phyloP scores from a whole-genome alignment of 345 rosid species.

The Dimocarpus longan region DNA sequence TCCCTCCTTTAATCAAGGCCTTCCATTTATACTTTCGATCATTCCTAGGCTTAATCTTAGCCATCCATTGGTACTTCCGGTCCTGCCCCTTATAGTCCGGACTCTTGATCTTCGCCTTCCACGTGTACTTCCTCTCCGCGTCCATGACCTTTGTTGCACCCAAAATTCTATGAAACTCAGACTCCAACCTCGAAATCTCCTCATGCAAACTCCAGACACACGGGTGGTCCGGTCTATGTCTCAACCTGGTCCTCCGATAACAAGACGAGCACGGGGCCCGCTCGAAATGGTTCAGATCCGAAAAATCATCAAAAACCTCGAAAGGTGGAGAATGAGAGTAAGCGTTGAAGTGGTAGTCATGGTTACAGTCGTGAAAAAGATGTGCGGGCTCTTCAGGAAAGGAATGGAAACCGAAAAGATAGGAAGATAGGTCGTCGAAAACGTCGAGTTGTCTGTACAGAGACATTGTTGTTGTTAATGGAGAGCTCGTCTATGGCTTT shows the following conservation, averaged over 20 bases:
- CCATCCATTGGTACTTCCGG: slow-evolving; percentile 12
- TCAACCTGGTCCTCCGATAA: neutral
- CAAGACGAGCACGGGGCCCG: neutral
- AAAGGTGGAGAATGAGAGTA: neutral
- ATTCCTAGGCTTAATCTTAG: neutral
- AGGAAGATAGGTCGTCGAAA: neutral
- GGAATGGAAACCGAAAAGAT: neutral
- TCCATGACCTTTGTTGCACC: neutral
- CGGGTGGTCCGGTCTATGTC: neutral
- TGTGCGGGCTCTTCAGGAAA: neutral
- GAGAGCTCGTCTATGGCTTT: neutral
- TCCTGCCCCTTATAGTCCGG: neutral
- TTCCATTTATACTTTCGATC: neutral
- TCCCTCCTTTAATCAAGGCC: neutral
- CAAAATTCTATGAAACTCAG: neutral
- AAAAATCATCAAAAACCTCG: neutral
- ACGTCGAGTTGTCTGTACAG: neutral
- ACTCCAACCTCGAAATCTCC: slow-evolving; percentile 3
- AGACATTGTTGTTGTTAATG: neutral
- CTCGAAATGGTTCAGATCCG: neutral
- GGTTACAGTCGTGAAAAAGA: neutral
- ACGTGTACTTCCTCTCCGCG: slow-evolving; percentile 4
- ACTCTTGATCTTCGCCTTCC: neutral
- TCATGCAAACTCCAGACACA: neutral
- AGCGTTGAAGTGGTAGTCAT: neutral